Conservation (phyloP, 345 rosid genomes). For the Conringia planisiliqua region DNA sequence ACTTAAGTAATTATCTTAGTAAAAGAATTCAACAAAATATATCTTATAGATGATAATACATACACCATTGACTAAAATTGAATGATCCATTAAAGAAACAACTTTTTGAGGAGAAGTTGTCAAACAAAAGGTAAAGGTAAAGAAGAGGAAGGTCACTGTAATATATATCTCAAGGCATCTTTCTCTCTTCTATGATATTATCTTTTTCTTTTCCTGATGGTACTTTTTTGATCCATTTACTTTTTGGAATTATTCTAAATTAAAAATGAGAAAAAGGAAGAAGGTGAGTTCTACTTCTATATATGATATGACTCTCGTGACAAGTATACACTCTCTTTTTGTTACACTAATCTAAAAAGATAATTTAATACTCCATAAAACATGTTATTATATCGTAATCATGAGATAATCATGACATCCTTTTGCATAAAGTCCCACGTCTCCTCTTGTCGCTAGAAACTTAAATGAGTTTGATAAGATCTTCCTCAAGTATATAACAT, state of each 20-base stretch:
- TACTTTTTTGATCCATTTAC: slow-evolving; percentile 25
- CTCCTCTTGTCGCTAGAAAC: slow-evolving; percentile 14
- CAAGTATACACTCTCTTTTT: slow-evolving; percentile 2
- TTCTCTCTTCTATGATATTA: slow-evolving; percentile 24
- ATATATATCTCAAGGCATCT: slow-evolving; percentile 33
- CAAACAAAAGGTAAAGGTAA: slow-evolving; percentile 10
- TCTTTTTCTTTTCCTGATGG: background rate
- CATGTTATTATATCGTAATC: slow-evolving; percentile 26
- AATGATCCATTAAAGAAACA: slow-evolving; percentile 6
- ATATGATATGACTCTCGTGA: slow-evolving; percentile 25
- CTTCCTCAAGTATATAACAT: background rate
- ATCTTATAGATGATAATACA: background rate
- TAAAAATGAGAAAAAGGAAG: background rate
- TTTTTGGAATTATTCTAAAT: slow-evolving; percentile 29
- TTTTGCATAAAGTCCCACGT: slow-evolving; percentile 12
- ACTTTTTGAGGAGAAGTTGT: background rate
- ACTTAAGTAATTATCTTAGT: background rate
- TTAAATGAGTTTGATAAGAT: slow-evolving; percentile 12
- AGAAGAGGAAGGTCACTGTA: slow-evolving; percentile 26
- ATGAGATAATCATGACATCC: slow-evolving; percentile 39
- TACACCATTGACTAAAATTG: slow-evolving; percentile 22
- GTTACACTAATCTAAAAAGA: background rate
- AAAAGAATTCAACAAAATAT: background rate
- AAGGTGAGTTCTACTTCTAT: slow-evolving; percentile 1
- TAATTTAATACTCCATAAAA: background rate